Evolutionary conservation across 2,329 filamentous ascomycete species (phyloP).

Genomic region (Botryotinia narcissicola): DNA sequence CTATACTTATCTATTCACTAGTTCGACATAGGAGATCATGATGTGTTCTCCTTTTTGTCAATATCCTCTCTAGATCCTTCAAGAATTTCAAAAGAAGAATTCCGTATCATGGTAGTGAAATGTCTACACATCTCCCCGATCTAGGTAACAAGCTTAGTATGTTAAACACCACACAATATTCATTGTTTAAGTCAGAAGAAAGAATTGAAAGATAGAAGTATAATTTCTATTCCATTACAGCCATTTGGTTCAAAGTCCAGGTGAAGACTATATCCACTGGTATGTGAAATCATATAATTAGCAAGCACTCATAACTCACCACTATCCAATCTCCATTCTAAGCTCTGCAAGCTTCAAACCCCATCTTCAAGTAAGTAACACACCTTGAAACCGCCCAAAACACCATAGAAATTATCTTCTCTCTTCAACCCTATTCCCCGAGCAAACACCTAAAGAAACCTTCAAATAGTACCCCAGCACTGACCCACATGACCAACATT

Average conservation of each 20-base stretch:
- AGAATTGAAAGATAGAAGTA: background rate
- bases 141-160: no score
- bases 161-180: background rate
- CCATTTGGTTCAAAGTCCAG: no score
- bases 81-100: background rate
- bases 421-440: fast-evolving
- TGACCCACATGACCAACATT: background rate
- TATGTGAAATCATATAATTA: background rate
- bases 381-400: background rate
- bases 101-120: background rate
- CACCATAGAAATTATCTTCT: background rate
- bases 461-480: background rate
- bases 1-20: background rate
- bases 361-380: background rate
- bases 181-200: background rate
- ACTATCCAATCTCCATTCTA: background rate
- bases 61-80: background rate
- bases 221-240: background rate
- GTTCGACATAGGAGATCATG: no score
- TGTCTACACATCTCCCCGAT: no score
- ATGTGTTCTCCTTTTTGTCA: background rate
- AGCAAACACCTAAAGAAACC: background rate
- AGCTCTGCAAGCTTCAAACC: background rate
- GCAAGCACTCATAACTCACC: background rate
- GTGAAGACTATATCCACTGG: fast-evolving